Percentiles rank a stretch among this genome's conserved stretches.
phyloP scores from a whole-genome alignment of 2,329 filamentous ascomycete genomes.

The Aschersonia sp. region DNA sequence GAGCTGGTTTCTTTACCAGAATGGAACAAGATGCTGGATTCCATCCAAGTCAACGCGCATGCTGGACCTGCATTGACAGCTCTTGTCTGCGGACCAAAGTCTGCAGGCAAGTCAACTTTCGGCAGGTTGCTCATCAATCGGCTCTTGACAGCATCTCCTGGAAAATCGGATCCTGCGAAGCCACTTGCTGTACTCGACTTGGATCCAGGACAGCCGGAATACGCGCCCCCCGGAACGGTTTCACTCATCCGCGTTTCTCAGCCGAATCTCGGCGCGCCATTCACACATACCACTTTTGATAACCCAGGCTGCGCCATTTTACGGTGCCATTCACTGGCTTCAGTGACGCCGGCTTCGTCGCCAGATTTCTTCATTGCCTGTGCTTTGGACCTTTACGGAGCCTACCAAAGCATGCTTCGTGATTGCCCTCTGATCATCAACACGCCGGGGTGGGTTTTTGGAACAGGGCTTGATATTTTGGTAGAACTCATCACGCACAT shows the following conservation, averaged over 20 bases:
- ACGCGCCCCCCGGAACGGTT: constrained; percentile 52
- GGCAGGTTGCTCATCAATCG: constrained; percentile 51
- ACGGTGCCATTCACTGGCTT: constrained; percentile 51
- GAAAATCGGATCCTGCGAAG: constrained; percentile 5
- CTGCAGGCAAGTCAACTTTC: constrained; percentile 65
- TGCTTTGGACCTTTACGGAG: constrained; percentile 43
- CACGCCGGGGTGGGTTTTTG: constrained; percentile 59
- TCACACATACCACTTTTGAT: constrained; percentile 37
- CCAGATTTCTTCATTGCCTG: constrained; percentile 52
- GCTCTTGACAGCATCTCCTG: constrained; percentile 33
- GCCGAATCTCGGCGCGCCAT: constrained; percentile 52
- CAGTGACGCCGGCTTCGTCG: constrained; percentile 49
- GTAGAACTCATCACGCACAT: constrained; percentile 37
- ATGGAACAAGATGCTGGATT: constrained; percentile 46
- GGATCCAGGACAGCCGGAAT: constrained; percentile 67
- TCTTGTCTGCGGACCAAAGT: constrained; percentile 55
- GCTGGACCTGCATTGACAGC: constrained; percentile 25
- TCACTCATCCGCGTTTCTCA: constrained; percentile 47
- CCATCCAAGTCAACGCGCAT: constrained; percentile 16
- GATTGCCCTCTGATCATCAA: constrained; percentile 53
- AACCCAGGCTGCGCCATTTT: constrained; percentile 25
- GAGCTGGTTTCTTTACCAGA: constrained; percentile 40
- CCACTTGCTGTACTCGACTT: constrained; percentile 47
- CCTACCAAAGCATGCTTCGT: constrained; percentile 33
- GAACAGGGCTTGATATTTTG: constrained; percentile 53